A percentile compares a stretch with the other conserved stretches of the same genome.
phyloP scores from a whole-genome alignment of 2,329 filamentous ascomycete species.

The Talaromyces sp. region DNA sequence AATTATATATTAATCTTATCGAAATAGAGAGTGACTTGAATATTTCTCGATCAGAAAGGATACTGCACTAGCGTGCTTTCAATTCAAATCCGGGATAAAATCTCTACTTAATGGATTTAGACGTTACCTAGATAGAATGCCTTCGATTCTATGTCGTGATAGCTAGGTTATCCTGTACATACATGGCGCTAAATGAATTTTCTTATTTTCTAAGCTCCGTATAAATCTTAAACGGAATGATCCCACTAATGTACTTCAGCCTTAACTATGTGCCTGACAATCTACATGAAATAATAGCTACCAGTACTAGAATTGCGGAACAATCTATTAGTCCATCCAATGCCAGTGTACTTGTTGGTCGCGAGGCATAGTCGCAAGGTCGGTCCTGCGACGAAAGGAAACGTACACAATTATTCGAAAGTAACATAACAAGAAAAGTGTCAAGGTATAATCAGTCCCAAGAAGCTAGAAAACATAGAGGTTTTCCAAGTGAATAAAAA shows the following conservation, averaged over 20 bases:
- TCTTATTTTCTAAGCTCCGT: not conserved
- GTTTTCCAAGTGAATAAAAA: not conserved
- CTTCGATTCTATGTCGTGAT: too few relatives aligned
- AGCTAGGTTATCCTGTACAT: not conserved
- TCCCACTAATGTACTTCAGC: not conserved
- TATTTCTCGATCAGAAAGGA: too few relatives aligned
- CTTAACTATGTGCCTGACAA: too few relatives aligned
- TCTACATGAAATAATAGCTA: not conserved
- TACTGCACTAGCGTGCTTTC: too few relatives aligned
- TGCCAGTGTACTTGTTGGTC: not conserved
- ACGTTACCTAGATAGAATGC: too few relatives aligned
- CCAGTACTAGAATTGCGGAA: not conserved
- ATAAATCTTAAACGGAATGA: not conserved
- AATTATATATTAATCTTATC: too few relatives aligned
- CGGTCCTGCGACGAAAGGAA: not conserved
- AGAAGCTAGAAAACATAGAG: not conserved
- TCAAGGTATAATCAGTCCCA: not conserved
- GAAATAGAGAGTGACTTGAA: too few relatives aligned
- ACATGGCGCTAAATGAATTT: not conserved
- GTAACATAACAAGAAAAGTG: not conserved
- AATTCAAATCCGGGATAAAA: too few relatives aligned
- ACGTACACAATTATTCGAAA: not conserved
- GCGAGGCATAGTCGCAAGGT: conserved; percentile 1
- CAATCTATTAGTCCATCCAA: not conserved
- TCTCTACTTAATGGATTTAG: too few relatives aligned